Base-by-base conservation (phyloP, 345 rosid genomes). In the Populus simonii region DNA sequence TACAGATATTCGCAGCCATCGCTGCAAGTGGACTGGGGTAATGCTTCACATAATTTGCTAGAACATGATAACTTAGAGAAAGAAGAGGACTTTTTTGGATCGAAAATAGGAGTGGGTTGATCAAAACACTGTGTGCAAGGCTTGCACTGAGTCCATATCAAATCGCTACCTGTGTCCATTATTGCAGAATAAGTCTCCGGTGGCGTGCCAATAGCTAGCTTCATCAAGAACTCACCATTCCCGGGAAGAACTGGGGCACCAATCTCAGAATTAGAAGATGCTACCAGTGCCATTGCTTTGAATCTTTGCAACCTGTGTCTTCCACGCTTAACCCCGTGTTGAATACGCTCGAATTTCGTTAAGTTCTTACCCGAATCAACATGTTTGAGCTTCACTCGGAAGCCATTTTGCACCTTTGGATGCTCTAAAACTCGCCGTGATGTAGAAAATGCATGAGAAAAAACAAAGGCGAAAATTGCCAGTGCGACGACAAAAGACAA, bases 71-170 rank as follows among this genome's bases (percentile, higher is more conserved):
- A 49, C 69, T 80, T 83, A 0, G 90, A 81, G 86, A 89, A 96
- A 2, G 94, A 76, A 0, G 93, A 88, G 23, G 99, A 96, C 23
- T 83, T 88, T 68, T 65, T 70, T 0, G 99, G 99, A 74, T 96
- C 92, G 31, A 92, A 95, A 25, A 95, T 85, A 0, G 97, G 96
- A 5, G 91, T 88, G 0, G 97, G 86, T 78, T 95, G 99, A 43
- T 86, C 70, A 15, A 81, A 95, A 75, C 98, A 95, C 47, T 92
- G 86, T 0, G 73, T 71, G 29, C 99, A 95, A 5, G 98, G 99
- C 85, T 91, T 86, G 84, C 99, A 95, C 55, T 93, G 99, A 20
- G 99, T 95, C 99, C 99, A 95, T 53, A 95, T 92, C 55, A 95
- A 82, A 78, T 95, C 98, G 51, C 99, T 95, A 0, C 99, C 99